phyloP scores from a whole-genome alignment of 139 green algal species.

The Chlamydomonas incerta region DNA sequence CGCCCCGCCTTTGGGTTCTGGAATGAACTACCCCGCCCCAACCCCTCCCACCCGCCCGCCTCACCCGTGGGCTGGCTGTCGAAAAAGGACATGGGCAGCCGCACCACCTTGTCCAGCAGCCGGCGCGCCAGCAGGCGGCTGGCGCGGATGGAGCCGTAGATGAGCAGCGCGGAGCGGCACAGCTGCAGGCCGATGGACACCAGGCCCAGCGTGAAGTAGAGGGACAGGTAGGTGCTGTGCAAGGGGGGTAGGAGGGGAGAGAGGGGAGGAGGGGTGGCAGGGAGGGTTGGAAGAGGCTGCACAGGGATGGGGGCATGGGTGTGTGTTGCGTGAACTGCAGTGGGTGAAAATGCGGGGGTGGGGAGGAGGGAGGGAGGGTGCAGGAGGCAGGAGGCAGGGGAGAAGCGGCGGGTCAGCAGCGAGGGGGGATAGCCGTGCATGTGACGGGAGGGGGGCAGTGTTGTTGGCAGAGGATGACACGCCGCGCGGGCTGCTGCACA shows the following conservation, averaged over 20 bases:
- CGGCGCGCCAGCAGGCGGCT: conserved; percentile 48
- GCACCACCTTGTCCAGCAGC: conserved; percentile 73
- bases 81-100: conserved; percentile 91
- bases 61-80: conserved; percentile 83
- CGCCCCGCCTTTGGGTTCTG: too few species aligned
- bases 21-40: too few species aligned
- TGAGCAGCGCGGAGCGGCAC: conserved; percentile 54
- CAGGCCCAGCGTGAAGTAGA: conserved; percentile 82
- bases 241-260: background rate
- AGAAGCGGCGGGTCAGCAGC: too few species aligned
- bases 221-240: conserved; percentile 52
- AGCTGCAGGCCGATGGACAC: conserved; percentile 57
- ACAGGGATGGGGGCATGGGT: too few species aligned
- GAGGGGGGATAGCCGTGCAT: too few species aligned
- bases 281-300: too few species aligned
- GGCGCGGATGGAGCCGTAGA: conserved; percentile 62
- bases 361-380: background rate
- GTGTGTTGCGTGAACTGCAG: too few species aligned
- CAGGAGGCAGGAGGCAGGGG: background rate
- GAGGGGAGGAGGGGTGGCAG: too few species aligned
- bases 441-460: too few species aligned
- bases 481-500: too few species aligned
- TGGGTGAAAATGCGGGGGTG: too few species aligned
- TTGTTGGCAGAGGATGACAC: too few species aligned
- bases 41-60: background rate